Base-by-base conservation (phyloP, 2,329 filamentous ascomycete species). In the Tolypocladium paradoxum region DNA sequence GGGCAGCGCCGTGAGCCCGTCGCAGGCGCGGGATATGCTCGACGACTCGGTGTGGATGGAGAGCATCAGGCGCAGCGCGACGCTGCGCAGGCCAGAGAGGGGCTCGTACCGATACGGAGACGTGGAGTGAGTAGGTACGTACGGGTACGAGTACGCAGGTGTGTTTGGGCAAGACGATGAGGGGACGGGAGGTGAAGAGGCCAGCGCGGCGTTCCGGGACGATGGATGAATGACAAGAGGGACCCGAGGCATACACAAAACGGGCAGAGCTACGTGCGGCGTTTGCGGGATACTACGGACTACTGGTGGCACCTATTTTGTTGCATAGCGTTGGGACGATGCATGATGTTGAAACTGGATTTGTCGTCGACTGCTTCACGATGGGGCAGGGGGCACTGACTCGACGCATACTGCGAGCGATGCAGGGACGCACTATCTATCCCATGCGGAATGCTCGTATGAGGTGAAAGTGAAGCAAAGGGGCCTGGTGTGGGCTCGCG, bases 1-100 rank as follows among this genome's bases (percentile, higher is more conserved):
- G 27, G 82, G 79, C 52, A 90, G 86, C 67, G 76, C 78, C 6
- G 84, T 91, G 54, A 89, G 83, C 63, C 84, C 85, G 49, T 81
- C 84, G 48, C 86, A 90, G 62, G 87, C 95, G 60, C 82, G 91
- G 67, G 84, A 90, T 60, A 87, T 93, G 65, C 78, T 97, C 52
- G 89, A 93, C 63, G 88, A 92, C 63, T 93, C 89, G 20, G 85
- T 88, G 18, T 97, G 92, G 92, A 88, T 92, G 50, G 89, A 95
- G 71, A 95, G 88, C 74, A 90, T 96, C 58, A 79, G 90, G 58
- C 80, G 90, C 57, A 95, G 90, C 71, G 90, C 93, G 61, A 96
- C 90, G 51, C 79, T 78, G 51, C 72, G 73, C 50, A 73, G 70
- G 58, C 72, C 73, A 16, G 67, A 72, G 27, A 62, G 65, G 50